phyloP scores from a whole-genome alignment of 2,329 filamentous ascomycete genomes.

The Exophiala lecanii-corni region DNA sequence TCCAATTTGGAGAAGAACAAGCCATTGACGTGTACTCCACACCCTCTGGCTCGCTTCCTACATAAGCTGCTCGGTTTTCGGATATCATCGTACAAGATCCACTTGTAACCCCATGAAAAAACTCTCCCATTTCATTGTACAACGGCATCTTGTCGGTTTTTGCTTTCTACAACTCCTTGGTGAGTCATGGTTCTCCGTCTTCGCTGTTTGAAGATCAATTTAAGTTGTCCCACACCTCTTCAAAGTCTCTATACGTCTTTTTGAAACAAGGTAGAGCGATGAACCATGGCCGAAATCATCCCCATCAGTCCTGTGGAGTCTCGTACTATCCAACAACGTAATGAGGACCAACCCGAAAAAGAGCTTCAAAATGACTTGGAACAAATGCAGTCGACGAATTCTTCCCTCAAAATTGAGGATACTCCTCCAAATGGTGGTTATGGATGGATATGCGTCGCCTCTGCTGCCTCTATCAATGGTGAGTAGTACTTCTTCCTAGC shows the following conservation, averaged over 20 bases:
- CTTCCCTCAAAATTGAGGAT: constrained; percentile 26
- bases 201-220: too few relatives aligned
- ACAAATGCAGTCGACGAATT: constrained; percentile 5
- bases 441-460: constrained; percentile 58
- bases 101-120: not conserved
- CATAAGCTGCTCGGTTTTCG: not conserved
- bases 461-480: constrained; percentile 56
- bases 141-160: not conserved
- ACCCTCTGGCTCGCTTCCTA: too few relatives aligned
- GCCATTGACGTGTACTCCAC: too few relatives aligned
- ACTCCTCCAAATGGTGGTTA: constrained; percentile 53
- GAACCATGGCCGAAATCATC: constrained; percentile 12
- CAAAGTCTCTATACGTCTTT: too few relatives aligned
- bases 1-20: too few relatives aligned
- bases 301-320: constrained; percentile 4
- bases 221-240: too few relatives aligned
- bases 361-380: constrained; percentile 15
- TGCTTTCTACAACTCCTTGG: too few relatives aligned
- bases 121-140: not conserved
- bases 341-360: constrained; percentile 12
- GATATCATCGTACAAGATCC: not conserved
- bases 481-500: constrained; percentile 2
- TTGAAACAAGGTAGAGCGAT: not conserved
- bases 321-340: not conserved
- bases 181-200: too few relatives aligned